Evolutionary conservation across 1,284 basidiomycete genomes (phyloP).

Genomic region (Cryptococcus deneoformans): DNA sequence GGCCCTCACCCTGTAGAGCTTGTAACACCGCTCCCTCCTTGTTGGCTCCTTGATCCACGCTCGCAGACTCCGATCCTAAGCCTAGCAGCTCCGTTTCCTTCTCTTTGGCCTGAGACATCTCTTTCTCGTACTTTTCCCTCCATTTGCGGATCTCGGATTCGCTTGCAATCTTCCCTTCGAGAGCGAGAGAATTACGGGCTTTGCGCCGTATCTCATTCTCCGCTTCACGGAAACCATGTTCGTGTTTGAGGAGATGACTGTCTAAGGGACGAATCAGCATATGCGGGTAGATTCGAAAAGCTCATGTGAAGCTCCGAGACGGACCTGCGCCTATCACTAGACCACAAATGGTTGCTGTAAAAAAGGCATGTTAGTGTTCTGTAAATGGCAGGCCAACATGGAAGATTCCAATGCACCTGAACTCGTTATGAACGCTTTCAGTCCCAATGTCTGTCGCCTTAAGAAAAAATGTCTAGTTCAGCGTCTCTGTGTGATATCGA

Average conservation of each 20-base stretch:
- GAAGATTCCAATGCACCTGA: conserved; percentile 24
- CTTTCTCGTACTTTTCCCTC: conserved; percentile 56
- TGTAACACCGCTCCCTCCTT: too few species aligned
- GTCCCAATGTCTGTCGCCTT: conserved; percentile 72
- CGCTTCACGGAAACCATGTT: conserved; percentile 60
- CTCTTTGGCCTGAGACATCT: conserved; percentile 9
- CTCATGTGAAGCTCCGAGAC: background rate
- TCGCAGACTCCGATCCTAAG: too few species aligned
- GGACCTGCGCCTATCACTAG: conserved; percentile 61
- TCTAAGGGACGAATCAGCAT: conserved; percentile 52
- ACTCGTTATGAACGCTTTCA: conserved; percentile 64
- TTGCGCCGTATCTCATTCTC: conserved; percentile 68
- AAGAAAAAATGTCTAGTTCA: too few species aligned
- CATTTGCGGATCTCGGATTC: conserved; percentile 79
- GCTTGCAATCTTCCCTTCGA: conserved; percentile 70
- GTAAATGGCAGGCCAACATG: background rate
- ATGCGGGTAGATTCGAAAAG: background rate
- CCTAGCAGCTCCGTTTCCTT: conserved; percentile 2
- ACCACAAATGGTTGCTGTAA: conserved; percentile 61
- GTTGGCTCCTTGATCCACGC: too few species aligned
- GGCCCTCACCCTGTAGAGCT: too few species aligned
- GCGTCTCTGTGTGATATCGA: too few species aligned
- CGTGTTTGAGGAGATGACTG: conserved; percentile 67
- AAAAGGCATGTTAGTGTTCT: conserved; percentile 1
- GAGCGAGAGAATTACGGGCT: conserved; percentile 69